A percentile compares a stretch with the other conserved stretches of the same genome.
Conservation (phyloP, 805 yeast species). For the Kuraishia piskuri region DNA sequence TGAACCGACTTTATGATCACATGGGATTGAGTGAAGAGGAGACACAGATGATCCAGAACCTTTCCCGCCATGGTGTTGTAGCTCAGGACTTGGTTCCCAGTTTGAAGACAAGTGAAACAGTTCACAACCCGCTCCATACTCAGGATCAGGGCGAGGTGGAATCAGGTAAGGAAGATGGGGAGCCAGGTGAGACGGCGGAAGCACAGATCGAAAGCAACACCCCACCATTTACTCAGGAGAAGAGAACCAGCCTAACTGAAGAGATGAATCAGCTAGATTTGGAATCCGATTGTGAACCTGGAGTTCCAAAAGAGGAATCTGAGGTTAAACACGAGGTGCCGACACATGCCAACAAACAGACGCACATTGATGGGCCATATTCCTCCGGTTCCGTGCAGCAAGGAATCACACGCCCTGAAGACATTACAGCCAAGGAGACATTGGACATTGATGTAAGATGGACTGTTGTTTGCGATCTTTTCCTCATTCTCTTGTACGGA, state of each 20-base stretch:
- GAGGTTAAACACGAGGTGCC: no score
- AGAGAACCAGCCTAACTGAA: no score
- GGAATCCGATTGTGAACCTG: conserved; percentile 1
- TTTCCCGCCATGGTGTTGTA: conserved; percentile 77
- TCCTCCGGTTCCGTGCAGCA: background rate
- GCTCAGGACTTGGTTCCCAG: conserved; percentile 62
- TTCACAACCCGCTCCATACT: conserved; percentile 42
- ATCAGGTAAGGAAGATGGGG: conserved; percentile 5
- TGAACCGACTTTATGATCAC: conserved; percentile 69
- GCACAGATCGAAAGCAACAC: background rate
- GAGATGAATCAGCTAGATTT: background rate
- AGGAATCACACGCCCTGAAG: conserved; percentile 21
- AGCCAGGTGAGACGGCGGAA: conserved; percentile 8
- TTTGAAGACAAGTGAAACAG: conserved; percentile 39
- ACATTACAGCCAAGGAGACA: conserved; percentile 22
- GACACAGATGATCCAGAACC: conserved; percentile 75
- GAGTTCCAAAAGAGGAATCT: conserved; percentile 1
- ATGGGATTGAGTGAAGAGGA: conserved; percentile 74
- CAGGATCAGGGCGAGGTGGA: conserved; percentile 6
- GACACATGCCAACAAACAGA: no score
- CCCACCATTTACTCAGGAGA: no score
- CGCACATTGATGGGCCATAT: no score
- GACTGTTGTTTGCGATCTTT: conserved; percentile 90
- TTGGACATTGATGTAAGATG: conserved; percentile 75
- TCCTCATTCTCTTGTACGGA: conserved; percentile 69